Conservation (phyloP, 441 rosid genomes). For the Cnidoscolus chayamansa region DNA sequence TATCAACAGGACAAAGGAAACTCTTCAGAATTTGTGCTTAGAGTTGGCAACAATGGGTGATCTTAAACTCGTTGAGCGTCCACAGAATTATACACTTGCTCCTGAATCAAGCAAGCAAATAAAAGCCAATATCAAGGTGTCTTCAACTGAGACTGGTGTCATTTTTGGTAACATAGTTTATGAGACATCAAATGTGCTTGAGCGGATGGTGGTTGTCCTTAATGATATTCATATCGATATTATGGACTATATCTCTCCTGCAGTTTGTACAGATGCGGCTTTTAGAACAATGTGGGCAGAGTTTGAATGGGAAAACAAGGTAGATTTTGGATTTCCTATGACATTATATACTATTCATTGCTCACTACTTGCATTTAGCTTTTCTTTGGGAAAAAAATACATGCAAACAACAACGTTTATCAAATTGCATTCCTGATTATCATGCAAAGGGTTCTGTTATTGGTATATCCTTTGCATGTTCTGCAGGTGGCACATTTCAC, state of each 20-base stretch:
- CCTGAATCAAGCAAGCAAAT: constrained; percentile 93
- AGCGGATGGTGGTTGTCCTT: constrained; percentile 78
- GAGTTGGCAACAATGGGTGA: constrained; percentile 96
- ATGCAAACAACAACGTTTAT: neutral
- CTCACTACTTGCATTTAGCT: neutral
- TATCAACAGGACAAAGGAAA: constrained; percentile 81
- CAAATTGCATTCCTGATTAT: neutral
- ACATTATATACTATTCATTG: neutral
- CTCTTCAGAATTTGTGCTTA: constrained; percentile 88
- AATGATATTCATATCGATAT: constrained; percentile 94
- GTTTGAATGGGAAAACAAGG: constrained; percentile 99
- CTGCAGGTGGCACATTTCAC: neutral
- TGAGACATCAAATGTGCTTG: constrained; percentile 84
- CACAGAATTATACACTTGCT: constrained; percentile 87
- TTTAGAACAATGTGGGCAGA: constrained; percentile 98
- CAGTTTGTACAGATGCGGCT: constrained; percentile 73
- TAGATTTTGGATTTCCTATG: constrained; percentile 20
- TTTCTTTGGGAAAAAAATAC: neutral
- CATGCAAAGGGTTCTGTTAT: neutral
- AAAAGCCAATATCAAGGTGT: constrained; percentile 93
- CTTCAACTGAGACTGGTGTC: constrained; percentile 96
- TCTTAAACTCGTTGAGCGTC: constrained; percentile 88
- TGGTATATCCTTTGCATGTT: neutral
- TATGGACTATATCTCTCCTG: constrained; percentile 94
- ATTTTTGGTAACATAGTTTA: constrained; percentile 91